These are phyloP conservation scores for Trichosanthes truncata DNA, from an alignment of 306 rosid genomes.

Conservation along the genomic window DNA sequence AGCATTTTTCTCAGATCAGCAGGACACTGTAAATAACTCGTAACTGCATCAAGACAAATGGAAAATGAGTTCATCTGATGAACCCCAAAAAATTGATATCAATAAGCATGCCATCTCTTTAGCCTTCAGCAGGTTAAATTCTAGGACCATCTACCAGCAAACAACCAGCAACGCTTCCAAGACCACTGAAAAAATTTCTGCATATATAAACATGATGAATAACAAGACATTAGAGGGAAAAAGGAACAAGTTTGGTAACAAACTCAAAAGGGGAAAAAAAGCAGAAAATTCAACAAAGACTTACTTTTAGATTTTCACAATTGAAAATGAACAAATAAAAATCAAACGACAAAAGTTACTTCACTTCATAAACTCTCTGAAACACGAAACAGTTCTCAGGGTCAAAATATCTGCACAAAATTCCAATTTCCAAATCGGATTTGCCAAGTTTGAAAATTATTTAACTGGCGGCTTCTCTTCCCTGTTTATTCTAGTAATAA, in stretches of 20 bases:
- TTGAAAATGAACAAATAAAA: background rate
- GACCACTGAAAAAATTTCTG: background rate
- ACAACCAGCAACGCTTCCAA: constrained; percentile 3
- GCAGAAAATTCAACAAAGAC: background rate
- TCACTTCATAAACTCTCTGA: background rate
- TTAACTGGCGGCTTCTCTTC: background rate
- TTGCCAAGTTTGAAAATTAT: background rate
- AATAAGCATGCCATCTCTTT: constrained; percentile 7
- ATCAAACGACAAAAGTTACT: background rate
- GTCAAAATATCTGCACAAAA: background rate
- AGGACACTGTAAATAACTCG: background rate
- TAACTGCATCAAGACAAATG: constrained; percentile 3
- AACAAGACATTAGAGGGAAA: background rate
- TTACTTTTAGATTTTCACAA: background rate
- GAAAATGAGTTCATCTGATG: background rate
- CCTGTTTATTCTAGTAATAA: background rate
- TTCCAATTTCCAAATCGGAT: background rate
- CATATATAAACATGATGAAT: background rate
- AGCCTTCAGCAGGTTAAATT: background rate
- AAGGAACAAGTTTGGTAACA: background rate
- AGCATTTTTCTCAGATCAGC: constrained; percentile 7
- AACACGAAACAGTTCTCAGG: background rate
- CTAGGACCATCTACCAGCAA: constrained; percentile 3
- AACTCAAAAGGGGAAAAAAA: background rate
- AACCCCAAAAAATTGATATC: background rate